Evolutionary conservation across 768 basidiomycete species (phyloP).

Genomic region (Podaxis sp.): DNA sequence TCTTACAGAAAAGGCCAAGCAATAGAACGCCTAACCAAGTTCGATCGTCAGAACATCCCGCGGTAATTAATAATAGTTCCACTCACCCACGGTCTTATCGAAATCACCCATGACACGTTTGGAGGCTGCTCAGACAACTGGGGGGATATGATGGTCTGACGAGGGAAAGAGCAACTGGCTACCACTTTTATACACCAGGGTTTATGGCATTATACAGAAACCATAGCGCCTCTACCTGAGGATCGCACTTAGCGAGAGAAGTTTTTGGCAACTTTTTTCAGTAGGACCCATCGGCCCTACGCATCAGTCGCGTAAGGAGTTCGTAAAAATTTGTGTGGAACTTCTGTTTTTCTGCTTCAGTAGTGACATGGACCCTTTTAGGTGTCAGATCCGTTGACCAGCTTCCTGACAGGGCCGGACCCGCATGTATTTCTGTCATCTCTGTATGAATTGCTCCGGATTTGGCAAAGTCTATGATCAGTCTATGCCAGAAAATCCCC

Average conservation of each 20-base stretch:
- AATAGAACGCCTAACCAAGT: slow-evolving; percentile 27
- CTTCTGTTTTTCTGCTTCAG: not conserved
- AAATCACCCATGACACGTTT: slow-evolving; percentile 24
- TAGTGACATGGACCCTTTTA: not conserved
- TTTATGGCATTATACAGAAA: slow-evolving; percentile 11
- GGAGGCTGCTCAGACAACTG: not conserved
- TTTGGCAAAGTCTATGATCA: not conserved
- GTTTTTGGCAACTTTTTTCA: not conserved
- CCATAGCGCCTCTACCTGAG: not conserved
- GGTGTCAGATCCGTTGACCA: not conserved
- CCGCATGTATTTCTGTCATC: not conserved
- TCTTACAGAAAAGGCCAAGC: slow-evolving; percentile 31
- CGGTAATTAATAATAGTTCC: not conserved
- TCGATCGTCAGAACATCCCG: not conserved
- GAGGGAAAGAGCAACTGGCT: not conserved
- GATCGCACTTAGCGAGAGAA: not conserved
- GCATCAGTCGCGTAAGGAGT: not conserved
- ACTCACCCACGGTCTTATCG: slow-evolving; percentile 14
- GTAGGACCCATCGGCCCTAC: slow-evolving; percentile 1
- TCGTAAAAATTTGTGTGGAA: not conserved
- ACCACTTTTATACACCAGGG: slow-evolving; percentile 8
- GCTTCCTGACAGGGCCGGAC: not conserved
- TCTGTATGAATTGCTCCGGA: not conserved
- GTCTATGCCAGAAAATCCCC: not conserved
- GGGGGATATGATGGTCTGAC: not conserved